A percentile compares a stretch with the other conserved stretches of the same genome.
Conservation (phyloP, 2,329 filamentous ascomycete species). For the Colletotrichum acutatum region DNA sequence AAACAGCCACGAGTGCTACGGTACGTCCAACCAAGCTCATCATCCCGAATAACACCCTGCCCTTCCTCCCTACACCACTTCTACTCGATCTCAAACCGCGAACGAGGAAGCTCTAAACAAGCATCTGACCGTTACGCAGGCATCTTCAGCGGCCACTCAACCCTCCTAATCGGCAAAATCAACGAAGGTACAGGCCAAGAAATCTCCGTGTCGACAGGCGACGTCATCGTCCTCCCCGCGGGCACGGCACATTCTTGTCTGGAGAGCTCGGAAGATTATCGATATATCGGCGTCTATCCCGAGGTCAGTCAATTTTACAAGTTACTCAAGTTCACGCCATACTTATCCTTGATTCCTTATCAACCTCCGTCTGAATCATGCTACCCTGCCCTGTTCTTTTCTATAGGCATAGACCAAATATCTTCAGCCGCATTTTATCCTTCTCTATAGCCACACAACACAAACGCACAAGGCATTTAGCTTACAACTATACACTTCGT, state of each 20-base stretch:
- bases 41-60: neutral
- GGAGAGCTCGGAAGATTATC: constrained; percentile 29
- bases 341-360: neutral
- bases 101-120: neutral
- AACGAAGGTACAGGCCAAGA: constrained; percentile 31
- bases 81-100: too few relatives aligned
- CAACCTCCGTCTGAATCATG: too few relatives aligned
- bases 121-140: constrained; percentile 14
- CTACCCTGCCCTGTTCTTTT: neutral
- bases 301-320: neutral
- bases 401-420: too few relatives aligned
- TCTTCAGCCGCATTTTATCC: fast-evolving
- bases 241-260: constrained; percentile 36
- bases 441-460: neutral
- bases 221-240: constrained; percentile 39
- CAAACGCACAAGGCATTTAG: neutral
- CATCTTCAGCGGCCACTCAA: constrained; percentile 37
- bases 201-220: constrained; percentile 34
- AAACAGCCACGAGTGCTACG: constrained; percentile 40
- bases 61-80: neutral
- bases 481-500: neutral
- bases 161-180: constrained; percentile 37
- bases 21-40: constrained; percentile 3
- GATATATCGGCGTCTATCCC: constrained; percentile 39
- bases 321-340: neutral